Base-by-base conservation (phyloP, 305 asterid species). In the Nicotiana rustica region DNA sequence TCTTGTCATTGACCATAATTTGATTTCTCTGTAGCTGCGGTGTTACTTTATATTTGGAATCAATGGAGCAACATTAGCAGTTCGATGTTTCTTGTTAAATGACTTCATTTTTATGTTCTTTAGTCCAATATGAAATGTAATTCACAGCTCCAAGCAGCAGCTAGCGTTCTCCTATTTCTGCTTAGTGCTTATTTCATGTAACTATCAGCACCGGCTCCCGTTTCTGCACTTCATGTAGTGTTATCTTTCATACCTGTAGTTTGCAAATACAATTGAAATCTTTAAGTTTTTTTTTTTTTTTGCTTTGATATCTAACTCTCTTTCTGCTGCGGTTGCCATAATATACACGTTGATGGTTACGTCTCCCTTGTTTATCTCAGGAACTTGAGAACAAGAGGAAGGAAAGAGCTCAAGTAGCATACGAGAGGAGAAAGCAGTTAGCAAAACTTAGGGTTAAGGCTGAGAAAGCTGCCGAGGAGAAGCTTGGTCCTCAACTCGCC, bases 331-430 rank as follows among this genome's bases (percentile, higher is more conserved):
- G 47, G 33, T 9, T 15, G 21, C 8, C 7, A 33, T 33, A 33
- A 5, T 67, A 67, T 33, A 15, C 21, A 67, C 19, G 7, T 35
- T 10, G 29, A 41, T 70, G 10, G 10, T 70, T 29, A 49, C 18
- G 14, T 73, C 15, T 49, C 10, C 60, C 3, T 4, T 36, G 65
- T 29, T 29, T 44, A 25, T 44, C 13, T 0, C 55, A 92, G 97
- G 94, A 90, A 77, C 87, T 92, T 33, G 97, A 92, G 91, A 87
- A 90, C 86, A 92, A 92, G 92, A 92, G 97, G 81, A 92, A 91
- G 77, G 93, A 92, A 79, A 88, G 92, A 68, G 86, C 97, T 35
- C 95, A 91, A 81, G 89, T 81, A 4, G 71, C 87, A n/a, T 92
- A 92, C 21, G 94, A 91, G 89, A 91, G 91, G 86, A 92, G 86